phyloP scores from a whole-genome alignment of 2,329 filamentous ascomycete genomes.

The Apiospora sp. region DNA sequence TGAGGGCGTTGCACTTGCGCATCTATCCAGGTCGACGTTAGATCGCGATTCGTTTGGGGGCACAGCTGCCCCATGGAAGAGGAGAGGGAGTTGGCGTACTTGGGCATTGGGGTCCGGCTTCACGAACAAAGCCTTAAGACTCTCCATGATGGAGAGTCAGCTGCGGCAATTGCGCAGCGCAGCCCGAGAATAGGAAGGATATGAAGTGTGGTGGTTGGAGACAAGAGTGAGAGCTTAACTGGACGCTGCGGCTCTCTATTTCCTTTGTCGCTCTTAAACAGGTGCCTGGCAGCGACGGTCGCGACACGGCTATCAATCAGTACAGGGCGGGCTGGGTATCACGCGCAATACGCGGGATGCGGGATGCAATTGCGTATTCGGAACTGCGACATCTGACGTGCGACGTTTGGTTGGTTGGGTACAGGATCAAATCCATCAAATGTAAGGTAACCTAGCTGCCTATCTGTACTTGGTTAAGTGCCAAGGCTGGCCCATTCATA shows the following conservation, averaged over 20 bases:
- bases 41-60: not conserved
- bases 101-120: constrained; percentile 94
- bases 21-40: constrained; percentile 62
- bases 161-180: constrained; percentile 19
- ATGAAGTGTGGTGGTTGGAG: not conserved
- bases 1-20: constrained; percentile 91
- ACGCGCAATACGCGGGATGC: not conserved
- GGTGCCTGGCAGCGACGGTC: not conserved
- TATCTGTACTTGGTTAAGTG: constrained; percentile 7
- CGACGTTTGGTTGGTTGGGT: constrained; percentile 24
- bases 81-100: constrained; percentile 58
- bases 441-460: not conserved
- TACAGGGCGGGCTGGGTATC: not conserved
- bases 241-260: not conserved
- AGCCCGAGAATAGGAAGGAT: not conserved
- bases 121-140: constrained; percentile 84
- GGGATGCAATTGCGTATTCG: constrained; percentile 12
- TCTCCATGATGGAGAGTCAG: constrained; percentile 72
- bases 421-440: not conserved
- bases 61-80: not conserved
- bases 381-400: constrained; percentile 21
- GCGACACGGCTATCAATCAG: constrained; percentile 9
- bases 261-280: not conserved
- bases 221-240: not conserved
- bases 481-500: constrained; percentile 12